Evolutionary conservation across 2,329 filamentous ascomycete species (phyloP).

Genomic region (Aspergillus ochraceoroseus): DNA sequence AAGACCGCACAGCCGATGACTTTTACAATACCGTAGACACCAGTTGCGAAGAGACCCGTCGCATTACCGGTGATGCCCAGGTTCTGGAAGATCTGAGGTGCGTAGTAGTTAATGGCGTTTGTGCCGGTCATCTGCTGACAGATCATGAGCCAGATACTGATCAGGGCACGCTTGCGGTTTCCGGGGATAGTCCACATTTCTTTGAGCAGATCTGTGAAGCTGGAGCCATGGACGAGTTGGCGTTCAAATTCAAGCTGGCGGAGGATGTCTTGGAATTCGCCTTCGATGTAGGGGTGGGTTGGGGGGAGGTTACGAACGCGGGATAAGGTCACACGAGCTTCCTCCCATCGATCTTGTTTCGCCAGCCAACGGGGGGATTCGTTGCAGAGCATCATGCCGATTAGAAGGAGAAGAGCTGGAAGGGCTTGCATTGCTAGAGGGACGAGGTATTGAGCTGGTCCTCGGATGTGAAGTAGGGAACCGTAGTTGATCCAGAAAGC

Average conservation of each 20-base stretch:
- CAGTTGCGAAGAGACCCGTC: slow-evolving; percentile 37
- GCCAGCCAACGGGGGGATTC: slow-evolving; percentile 66
- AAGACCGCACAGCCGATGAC: slow-evolving; percentile 37
- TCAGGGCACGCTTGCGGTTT: slow-evolving; percentile 37
- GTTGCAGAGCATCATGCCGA: slow-evolving; percentile 59
- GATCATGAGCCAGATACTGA: slow-evolving; percentile 39
- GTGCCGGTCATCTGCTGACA: slow-evolving; percentile 42
- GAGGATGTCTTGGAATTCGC: slow-evolving; percentile 58
- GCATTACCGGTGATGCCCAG: slow-evolving; percentile 33
- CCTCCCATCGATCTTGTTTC: slow-evolving; percentile 63
- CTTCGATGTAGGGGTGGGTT: slow-evolving; percentile 53
- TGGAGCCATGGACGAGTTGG: slow-evolving; percentile 9
- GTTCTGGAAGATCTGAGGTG: slow-evolving; percentile 38
- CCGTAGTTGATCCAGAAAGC: slow-evolving; percentile 55
- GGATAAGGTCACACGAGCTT: slow-evolving; percentile 54
- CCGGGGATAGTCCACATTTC: slow-evolving; percentile 37
- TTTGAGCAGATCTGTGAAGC: slow-evolving; percentile 22
- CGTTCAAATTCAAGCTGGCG: slow-evolving; percentile 11
- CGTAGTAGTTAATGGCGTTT: slow-evolving; percentile 40
- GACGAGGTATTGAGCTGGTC: slow-evolving; percentile 43
- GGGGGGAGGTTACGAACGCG: slow-evolving; percentile 53
- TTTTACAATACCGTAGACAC: slow-evolving; percentile 39
- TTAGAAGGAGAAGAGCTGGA: slow-evolving; percentile 57
- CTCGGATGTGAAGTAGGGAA: slow-evolving; percentile 45
- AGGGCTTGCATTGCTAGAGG: slow-evolving; percentile 62